Evolutionary conservation across 345 rosid species (phyloP).

Genomic region (Triadica sebifera): DNA sequence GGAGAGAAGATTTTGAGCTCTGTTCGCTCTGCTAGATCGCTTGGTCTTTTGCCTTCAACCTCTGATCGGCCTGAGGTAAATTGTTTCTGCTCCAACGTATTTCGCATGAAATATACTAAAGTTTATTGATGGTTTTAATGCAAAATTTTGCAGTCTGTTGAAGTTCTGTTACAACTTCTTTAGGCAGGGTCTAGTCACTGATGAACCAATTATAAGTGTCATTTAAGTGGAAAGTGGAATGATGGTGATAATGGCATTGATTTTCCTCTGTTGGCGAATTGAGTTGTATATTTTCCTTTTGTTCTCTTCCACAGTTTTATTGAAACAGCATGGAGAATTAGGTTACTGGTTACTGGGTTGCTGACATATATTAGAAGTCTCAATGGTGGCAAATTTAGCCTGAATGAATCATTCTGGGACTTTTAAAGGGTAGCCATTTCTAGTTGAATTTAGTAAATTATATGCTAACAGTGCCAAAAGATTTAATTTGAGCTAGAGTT

Average conservation of each 20-base stretch:
- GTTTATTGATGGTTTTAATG: not conserved
- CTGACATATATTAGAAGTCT: not conserved
- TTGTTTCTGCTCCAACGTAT: not conserved
- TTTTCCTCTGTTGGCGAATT: not conserved
- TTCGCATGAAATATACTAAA: too few relatives aligned
- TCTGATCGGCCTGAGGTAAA: conserved; percentile 91
- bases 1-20: conserved; percentile 93
- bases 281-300: not conserved
- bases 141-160: not conserved
- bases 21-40: conserved; percentile 87
- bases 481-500: not conserved
- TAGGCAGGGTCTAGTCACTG: not conserved
- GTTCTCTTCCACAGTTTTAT: not conserved
- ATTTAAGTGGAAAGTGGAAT: not conserved
- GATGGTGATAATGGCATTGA: not conserved
- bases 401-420: not conserved
- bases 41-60: conserved; percentile 72
- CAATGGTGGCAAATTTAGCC: not conserved
- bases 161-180: not conserved
- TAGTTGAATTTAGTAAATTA: not conserved
- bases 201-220: not conserved
- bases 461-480: too few relatives aligned
- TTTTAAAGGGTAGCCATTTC: not conserved
- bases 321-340: not conserved
- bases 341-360: not conserved